Conservation (phyloP, 2,329 filamentous ascomycete genomes). For the Colletotrichum lini region DNA sequence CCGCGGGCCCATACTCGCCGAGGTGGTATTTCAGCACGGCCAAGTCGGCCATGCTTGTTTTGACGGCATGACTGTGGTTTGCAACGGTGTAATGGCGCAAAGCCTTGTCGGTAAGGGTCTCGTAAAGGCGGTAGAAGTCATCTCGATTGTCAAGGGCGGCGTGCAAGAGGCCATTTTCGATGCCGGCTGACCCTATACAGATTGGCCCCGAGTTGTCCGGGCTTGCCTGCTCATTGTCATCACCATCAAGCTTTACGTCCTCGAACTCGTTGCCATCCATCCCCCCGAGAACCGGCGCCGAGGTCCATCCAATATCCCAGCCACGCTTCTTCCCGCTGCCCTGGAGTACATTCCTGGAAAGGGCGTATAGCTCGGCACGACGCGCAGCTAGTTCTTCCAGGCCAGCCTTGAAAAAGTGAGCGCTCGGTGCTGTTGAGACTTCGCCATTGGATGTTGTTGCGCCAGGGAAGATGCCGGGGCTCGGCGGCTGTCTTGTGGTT, state of each 20-base stretch:
- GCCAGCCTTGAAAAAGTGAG: constrained; percentile 73
- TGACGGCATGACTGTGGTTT: constrained; percentile 81
- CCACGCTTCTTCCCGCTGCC: constrained; percentile 78
- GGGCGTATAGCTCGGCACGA: constrained; percentile 84
- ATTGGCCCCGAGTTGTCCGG: constrained; percentile 39
- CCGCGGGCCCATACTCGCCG: constrained; percentile 80
- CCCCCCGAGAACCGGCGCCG: constrained; percentile 67
- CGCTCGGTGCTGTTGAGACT: constrained; percentile 53
- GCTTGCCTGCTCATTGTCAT: constrained; percentile 46
- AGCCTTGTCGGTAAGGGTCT: constrained; percentile 86
- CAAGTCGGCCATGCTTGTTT: constrained; percentile 85
- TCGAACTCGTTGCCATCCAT: constrained; percentile 65
- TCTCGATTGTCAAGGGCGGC: constrained; percentile 73
- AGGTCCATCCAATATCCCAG: constrained; percentile 84
- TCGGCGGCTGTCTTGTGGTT: constrained; percentile 56
- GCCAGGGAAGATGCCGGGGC: constrained; percentile 68
- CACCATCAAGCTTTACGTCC: constrained; percentile 69
- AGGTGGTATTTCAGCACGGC: constrained; percentile 86
- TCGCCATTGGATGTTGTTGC: constrained; percentile 56
- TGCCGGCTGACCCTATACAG: constrained; percentile 52
- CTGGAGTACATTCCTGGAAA: constrained; percentile 86
- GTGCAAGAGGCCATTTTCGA: constrained; percentile 70
- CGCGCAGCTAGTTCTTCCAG: constrained; percentile 86
- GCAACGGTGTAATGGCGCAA: constrained; percentile 87
- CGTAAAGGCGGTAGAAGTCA: constrained; percentile 77